Base-by-base conservation (phyloP, 345 rosid species). In the Microcos paniculata region DNA sequence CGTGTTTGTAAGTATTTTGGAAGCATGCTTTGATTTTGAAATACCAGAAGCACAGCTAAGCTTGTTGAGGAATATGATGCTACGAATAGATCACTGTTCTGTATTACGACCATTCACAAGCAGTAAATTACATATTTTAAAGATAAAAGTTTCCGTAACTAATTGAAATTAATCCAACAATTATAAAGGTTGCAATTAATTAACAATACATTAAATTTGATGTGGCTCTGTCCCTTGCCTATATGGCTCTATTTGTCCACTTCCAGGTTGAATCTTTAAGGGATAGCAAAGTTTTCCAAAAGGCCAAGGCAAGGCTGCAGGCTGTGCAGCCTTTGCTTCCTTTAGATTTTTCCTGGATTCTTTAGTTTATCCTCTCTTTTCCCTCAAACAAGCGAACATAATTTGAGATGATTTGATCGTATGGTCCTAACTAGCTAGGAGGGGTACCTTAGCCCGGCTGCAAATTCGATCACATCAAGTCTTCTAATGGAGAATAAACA, bases 271-370 rank as follows among this genome's bases (percentile, higher is more conserved):
- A 23, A 35, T 53, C 62, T 53, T 71, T 4, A 71, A 55, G 62
- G 62, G 74, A 71, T 52, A 33, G 48, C 62, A 70, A 70, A 51
- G 62, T 33, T 16, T 52, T 18, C n/a, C 10, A 7, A 33, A 70
- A 70, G 38, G 74, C 48, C 55, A 52, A 33, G 26, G 23, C 55
- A 52, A 33, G 26, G 23, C 33, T 71, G 63, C 74, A 71, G 74
- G 62, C 26, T 67, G n/a, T n/a, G n/a, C n/a, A n/a, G n/a, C n/a
- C n/a, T 53, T 70, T 70, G 58, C 28, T 70, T 53, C 62, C 62
- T n/a, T 48, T 53, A 35, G 6, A 35, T 3, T 35, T 35, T 35
- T 7, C 40, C 2, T 62, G 63, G 18, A 13, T n/a, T 55, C n/a
- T 35, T 71, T 38, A 21, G 23, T 31, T 35, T 38, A 13, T 53